Conservation (phyloP, 176 grass and related monocot genomes). For the Guadua angustifolia region DNA sequence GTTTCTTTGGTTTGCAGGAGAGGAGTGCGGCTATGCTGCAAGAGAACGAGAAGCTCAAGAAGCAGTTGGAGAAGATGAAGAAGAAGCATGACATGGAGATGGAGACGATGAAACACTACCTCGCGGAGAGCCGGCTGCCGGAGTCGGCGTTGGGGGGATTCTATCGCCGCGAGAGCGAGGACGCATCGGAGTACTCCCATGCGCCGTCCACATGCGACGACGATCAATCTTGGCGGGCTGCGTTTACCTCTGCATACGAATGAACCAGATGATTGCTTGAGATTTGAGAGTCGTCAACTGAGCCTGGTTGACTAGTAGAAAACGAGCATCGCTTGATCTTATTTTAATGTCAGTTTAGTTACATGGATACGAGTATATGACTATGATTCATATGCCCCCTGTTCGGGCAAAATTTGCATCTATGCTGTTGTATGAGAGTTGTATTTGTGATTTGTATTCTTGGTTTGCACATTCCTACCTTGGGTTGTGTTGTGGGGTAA, state of each 20-base stretch:
- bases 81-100: slow-evolving; percentile 88
- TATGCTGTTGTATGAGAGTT: slow-evolving; percentile 36
- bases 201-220: slow-evolving; percentile 42
- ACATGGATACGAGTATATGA: slow-evolving; percentile 3
- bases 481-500: not conserved
- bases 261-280: slow-evolving; percentile 39
- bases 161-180: slow-evolving; percentile 54
- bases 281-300: slow-evolving; percentile 47
- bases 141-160: slow-evolving; percentile 75
- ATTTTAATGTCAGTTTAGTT: slow-evolving; percentile 22
- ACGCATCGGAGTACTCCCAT: slow-evolving; percentile 29
- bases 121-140: slow-evolving; percentile 83
- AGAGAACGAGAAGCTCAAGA: slow-evolving; percentile 83
- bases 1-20: slow-evolving; percentile 55
- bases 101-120: slow-evolving; percentile 91
- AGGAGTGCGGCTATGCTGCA: slow-evolving; percentile 55
- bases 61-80: slow-evolving; percentile 84
- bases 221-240: slow-evolving; percentile 83
- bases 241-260: slow-evolving; percentile 69
- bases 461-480: not conserved
- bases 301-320: slow-evolving; percentile 46
- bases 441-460: slow-evolving; percentile 8
- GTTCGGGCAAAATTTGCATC: not conserved
- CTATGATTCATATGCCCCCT: slow-evolving; percentile 25
- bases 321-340: not conserved